A percentile compares a stretch with the other conserved stretches of the same genome.
Evolutionary conservation across 2,329 filamentous ascomycete genomes (phyloP).

Genomic region (Botryotinia convoluta): DNA sequence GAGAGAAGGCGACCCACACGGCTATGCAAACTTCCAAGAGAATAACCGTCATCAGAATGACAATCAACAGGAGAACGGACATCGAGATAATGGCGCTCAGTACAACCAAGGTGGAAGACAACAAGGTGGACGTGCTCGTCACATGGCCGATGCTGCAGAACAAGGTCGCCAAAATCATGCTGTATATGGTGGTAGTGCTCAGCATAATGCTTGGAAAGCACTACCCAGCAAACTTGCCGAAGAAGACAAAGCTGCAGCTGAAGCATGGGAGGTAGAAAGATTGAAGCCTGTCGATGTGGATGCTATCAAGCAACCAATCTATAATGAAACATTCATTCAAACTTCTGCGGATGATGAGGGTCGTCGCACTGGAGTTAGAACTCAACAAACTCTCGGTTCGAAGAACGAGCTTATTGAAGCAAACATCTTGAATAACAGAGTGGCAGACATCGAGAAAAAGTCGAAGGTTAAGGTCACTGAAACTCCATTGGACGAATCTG

Average conservation of each 20-base stretch:
- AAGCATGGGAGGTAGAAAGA: slow-evolving; percentile 23
- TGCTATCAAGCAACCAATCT: slow-evolving; percentile 25
- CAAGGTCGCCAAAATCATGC: slow-evolving; percentile 3
- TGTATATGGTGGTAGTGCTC: slow-evolving; percentile 18
- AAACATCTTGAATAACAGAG: neutral
- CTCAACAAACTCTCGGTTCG: slow-evolving; percentile 19
- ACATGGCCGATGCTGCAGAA: slow-evolving; percentile 5
- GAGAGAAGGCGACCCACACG: slow-evolving; percentile 4
- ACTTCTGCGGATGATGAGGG: slow-evolving; percentile 36
- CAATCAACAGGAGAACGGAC: neutral
- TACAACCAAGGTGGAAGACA: slow-evolving; percentile 1
- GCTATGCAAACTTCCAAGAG: neutral
- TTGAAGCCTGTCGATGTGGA: slow-evolving; percentile 17
- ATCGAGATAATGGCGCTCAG: neutral
- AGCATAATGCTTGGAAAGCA: slow-evolving; percentile 31
- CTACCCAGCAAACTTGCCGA: slow-evolving; percentile 30
- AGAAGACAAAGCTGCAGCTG: slow-evolving; percentile 30
- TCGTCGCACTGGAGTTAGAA: slow-evolving; percentile 28
- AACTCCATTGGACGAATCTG: slow-evolving; percentile 8
- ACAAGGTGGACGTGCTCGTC: slow-evolving; percentile 1
- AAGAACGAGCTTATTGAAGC: slow-evolving; percentile 12
- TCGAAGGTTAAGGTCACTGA: neutral
- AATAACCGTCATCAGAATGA: neutral
- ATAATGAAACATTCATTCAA: slow-evolving; percentile 37
- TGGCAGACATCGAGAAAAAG: neutral